Evolutionary conservation across 345 rosid species (phyloP).

Genomic region (Salix viminalis): DNA sequence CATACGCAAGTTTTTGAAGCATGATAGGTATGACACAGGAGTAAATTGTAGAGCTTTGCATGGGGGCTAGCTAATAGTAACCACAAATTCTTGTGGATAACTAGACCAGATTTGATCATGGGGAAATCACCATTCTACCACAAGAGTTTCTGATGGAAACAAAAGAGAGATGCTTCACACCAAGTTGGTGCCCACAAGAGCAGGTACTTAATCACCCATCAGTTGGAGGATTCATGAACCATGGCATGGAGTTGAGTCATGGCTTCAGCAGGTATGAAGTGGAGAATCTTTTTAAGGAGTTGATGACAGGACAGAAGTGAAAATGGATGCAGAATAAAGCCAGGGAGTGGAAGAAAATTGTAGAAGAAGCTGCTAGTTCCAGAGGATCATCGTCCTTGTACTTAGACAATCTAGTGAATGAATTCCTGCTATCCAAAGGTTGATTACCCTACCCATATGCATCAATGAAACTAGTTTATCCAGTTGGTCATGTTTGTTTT

Average conservation of each 20-base stretch:
- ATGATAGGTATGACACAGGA: not conserved
- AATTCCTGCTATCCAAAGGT: not conserved
- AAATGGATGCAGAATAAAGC: not conserved
- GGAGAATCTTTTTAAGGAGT: not conserved
- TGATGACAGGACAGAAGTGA: not conserved
- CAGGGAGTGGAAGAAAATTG: constrained; percentile 1
- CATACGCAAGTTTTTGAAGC: constrained; percentile 1
- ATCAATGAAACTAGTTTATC: too few species aligned
- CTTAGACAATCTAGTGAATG: not conserved
- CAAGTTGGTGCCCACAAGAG: constrained; percentile 9
- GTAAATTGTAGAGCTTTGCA: not conserved
- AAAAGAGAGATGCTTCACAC: not conserved
- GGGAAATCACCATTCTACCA: not conserved
- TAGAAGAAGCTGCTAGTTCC: not conserved
- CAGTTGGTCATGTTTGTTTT: too few species aligned
- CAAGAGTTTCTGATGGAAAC: not conserved
- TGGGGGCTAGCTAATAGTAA: constrained; percentile 7
- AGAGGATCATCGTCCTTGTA: not conserved
- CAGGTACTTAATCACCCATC: constrained; percentile 8
- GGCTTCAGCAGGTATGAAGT: not conserved
- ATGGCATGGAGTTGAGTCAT: constrained; percentile 1
- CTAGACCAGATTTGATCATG: not conserved
- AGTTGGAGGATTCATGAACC: not conserved
- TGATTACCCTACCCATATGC: too few species aligned
- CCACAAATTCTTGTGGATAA: constrained; percentile 1